These are phyloP conservation scores for Hypoxylon cercidicola DNA, from an alignment of 495 filamentous ascomycete genomes.

Conservation along the genomic window DNA sequence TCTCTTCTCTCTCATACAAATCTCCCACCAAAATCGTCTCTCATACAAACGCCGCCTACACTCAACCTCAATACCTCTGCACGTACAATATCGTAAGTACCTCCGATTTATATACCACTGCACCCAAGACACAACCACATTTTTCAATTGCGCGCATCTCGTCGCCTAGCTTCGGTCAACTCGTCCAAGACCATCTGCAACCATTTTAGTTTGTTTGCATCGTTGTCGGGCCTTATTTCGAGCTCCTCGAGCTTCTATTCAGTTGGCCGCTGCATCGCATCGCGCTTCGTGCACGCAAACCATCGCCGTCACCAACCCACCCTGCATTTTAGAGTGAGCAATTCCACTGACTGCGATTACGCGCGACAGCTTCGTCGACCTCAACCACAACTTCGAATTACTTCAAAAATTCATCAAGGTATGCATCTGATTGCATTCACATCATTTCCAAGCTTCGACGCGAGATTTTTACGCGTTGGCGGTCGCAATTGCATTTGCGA, in stretches of 20 bases:
- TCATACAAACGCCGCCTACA: conserved; percentile 65
- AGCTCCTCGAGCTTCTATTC: conserved; percentile 27
- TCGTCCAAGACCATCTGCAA: conserved; percentile 8
- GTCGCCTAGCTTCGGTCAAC: conserved; percentile 19
- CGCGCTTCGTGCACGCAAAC: conserved; percentile 1
- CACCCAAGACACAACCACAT: conserved; percentile 39
- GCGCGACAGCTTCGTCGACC: conserved; percentile 43
- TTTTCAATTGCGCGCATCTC: conserved; percentile 14
- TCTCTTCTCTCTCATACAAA: conserved; percentile 71
- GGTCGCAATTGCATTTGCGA: conserved; percentile 52
- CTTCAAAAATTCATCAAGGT: conserved; percentile 40
- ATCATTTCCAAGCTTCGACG: conserved; percentile 48
- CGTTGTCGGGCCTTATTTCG: conserved; percentile 22
- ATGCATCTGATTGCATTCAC: conserved; percentile 38
- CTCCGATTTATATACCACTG: conserved; percentile 46
- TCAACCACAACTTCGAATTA: conserved; percentile 30
- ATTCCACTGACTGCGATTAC: conserved; percentile 35
- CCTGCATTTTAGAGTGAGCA: conserved; percentile 27
- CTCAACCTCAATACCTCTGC: conserved; percentile 49
- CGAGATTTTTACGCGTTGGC: conserved; percentile 45
- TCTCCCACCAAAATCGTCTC: conserved; percentile 59
- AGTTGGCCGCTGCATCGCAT: conserved; percentile 29
- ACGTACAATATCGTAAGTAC: conserved; percentile 53
- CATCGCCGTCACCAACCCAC: conserved; percentile 29
- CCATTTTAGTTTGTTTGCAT: conserved; percentile 25